A percentile compares a stretch with the other conserved stretches of the same genome.
Conservation (phyloP, 192 early-diverging fungal species). For the Coemansia sp. region DNA sequence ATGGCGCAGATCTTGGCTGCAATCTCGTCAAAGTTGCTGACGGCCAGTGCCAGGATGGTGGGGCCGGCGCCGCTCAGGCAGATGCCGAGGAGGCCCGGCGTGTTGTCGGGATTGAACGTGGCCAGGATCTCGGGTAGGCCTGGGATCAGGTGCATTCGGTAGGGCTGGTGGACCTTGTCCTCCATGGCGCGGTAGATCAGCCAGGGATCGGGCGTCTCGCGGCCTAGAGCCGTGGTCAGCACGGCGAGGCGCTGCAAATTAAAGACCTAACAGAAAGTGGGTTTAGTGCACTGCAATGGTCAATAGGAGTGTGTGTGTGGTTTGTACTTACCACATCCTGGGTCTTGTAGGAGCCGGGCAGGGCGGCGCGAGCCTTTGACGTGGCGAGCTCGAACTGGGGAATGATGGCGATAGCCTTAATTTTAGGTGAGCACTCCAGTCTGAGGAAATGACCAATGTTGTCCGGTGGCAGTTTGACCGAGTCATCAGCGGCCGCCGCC, state of each 20-base stretch:
- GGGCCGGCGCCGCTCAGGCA: conserved; percentile 97
- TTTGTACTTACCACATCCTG: conserved; percentile 69
- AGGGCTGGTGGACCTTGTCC: conserved; percentile 95
- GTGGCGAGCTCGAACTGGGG: conserved; percentile 95
- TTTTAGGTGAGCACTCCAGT: conserved; percentile 65
- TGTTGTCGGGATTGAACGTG: conserved; percentile 66
- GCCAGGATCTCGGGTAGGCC: conserved; percentile 85
- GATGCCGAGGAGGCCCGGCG: conserved; percentile 85
- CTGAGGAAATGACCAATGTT: conserved; percentile 70
- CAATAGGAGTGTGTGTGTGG: conserved; percentile 15
- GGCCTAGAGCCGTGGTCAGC: conserved; percentile 77
- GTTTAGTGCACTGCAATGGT: neutral
- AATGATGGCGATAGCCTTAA: conserved; percentile 73
- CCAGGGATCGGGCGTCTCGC: conserved; percentile 67
- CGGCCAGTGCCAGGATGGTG: conserved; percentile 88
- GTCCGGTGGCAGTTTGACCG: conserved; percentile 51
- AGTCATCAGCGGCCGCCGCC: conserved; percentile 13
- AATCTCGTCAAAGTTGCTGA: conserved; percentile 80
- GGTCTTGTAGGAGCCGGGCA: conserved; percentile 74
- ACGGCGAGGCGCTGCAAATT: conserved; percentile 96
- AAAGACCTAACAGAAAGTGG: conserved; percentile 49
- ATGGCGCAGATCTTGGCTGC: conserved; percentile 54
- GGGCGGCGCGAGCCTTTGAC: conserved; percentile 81
- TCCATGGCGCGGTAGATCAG: conserved; percentile 90
- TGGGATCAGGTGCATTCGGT: conserved; percentile 90